phyloP scores from a whole-genome alignment of 2,329 filamentous ascomycete species.

The Fusarium xylarioides region DNA sequence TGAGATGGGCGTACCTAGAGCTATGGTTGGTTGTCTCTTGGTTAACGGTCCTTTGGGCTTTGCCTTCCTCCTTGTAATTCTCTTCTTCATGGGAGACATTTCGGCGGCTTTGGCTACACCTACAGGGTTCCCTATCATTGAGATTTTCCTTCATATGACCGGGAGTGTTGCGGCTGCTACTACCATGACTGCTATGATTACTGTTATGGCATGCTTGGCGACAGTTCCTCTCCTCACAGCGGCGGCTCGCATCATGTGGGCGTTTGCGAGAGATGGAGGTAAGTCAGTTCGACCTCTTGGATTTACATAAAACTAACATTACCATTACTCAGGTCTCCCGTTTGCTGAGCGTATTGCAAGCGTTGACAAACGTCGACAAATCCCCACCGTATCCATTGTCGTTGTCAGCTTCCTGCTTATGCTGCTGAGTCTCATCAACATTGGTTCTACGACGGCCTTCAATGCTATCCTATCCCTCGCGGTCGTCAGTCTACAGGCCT shows the following conservation, averaged over 20 bases:
- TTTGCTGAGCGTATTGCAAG: constrained; percentile 15
- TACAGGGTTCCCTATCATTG: constrained; percentile 30
- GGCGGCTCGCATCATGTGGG: constrained; percentile 32
- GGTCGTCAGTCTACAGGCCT: constrained; percentile 22
- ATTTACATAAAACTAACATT: not conserved
- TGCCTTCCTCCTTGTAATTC: constrained; percentile 10
- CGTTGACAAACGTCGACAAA: constrained; percentile 15
- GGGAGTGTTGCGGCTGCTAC: not conserved
- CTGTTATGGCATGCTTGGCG: constrained; percentile 17
- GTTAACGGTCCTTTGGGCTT: constrained; percentile 26
- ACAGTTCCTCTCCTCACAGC: constrained; percentile 26
- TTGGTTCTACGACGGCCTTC: constrained; percentile 35
- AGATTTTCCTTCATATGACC: constrained; percentile 24
- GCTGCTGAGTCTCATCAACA: constrained; percentile 34
- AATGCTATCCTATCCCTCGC: constrained; percentile 32
- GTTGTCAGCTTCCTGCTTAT: constrained; percentile 11
- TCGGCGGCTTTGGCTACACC: not conserved
- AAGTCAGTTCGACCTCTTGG: not conserved
- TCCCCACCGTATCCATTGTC: constrained; percentile 16
- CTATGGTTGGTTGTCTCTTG: constrained; percentile 24
- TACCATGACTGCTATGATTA: constrained; percentile 1
- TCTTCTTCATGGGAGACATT: constrained; percentile 31
- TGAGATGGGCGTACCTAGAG: constrained; percentile 8
- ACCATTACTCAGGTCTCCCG: constrained; percentile 10
- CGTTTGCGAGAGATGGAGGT: constrained; percentile 33